Conservation (phyloP, 176 grass and related monocot genomes). For the Pharus latifolius region DNA sequence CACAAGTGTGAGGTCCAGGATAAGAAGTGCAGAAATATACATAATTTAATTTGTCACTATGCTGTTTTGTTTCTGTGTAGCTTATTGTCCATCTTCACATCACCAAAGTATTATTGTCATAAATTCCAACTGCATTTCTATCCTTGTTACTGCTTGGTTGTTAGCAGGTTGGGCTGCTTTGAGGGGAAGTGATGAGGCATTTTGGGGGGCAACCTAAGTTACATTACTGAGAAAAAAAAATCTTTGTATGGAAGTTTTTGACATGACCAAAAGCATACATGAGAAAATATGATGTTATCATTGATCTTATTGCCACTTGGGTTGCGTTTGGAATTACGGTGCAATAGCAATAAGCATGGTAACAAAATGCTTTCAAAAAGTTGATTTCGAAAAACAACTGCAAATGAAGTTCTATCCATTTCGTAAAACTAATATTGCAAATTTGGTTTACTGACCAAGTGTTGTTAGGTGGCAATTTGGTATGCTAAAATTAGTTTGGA, state of each 20-base stretch:
- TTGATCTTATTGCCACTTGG: no score
- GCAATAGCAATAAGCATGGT: no score
- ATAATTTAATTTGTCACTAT: not conserved
- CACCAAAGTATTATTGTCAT: not conserved
- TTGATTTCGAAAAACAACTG: no score
- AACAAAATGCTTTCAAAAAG: no score
- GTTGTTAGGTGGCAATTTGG: no score
- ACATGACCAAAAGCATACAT: not conserved
- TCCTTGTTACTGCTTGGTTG: not conserved
- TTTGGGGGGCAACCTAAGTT: not conserved
- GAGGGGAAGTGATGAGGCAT: not conserved
- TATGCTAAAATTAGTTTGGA: no score
- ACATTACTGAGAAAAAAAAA: not conserved
- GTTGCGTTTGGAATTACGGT: no score
- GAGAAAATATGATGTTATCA: no score
- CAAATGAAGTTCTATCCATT: no score
- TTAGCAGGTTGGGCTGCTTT: not conserved
- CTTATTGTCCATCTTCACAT: not conserved
- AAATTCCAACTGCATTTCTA: no score
- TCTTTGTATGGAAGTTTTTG: not conserved
- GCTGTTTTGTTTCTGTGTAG: not conserved
- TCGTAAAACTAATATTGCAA: no score
- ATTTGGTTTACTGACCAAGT: no score
- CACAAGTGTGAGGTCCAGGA: not conserved
- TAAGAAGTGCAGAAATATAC: not conserved